These are phyloP conservation scores for Naganishia sp. DNA, from an alignment of 1,284 basidiomycete genomes.

Conservation along the genomic window DNA sequence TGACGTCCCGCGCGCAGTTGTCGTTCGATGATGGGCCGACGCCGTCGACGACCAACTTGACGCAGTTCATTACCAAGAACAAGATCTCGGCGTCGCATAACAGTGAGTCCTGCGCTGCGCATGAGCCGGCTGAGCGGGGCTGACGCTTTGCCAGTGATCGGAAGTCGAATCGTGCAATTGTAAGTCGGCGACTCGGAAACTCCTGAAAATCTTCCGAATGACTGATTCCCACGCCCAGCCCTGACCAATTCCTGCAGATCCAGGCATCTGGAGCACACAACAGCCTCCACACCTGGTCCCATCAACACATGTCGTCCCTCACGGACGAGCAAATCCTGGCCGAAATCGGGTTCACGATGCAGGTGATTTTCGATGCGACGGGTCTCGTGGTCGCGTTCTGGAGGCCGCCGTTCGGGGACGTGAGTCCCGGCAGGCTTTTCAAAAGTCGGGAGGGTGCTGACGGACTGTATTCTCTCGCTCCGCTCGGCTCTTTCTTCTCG, in stretches of 20 bases:
- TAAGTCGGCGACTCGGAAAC: conserved; percentile 17
- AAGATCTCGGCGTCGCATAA: conserved; percentile 62
- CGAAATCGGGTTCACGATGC: conserved; percentile 58
- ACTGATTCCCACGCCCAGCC: conserved; percentile 15
- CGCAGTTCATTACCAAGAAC: conserved; percentile 57
- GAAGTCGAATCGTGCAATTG: conserved; percentile 46
- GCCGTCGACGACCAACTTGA: conserved; percentile 55
- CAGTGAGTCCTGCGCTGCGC: conserved; percentile 25
- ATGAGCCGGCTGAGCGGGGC: conserved; percentile 53
- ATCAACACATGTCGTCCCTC: conserved; percentile 57
- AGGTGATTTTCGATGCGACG: conserved; percentile 51
- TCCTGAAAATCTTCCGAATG: conserved; percentile 32
- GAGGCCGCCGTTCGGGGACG: conserved; percentile 37
- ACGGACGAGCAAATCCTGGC: conserved; percentile 60
- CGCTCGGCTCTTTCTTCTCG: conserved; percentile 34
- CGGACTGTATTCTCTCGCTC: not conserved
- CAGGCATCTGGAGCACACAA: conserved; percentile 12
- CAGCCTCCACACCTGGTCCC: conserved; percentile 50
- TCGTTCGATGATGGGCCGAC: conserved; percentile 59
- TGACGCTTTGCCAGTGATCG: conserved; percentile 53
- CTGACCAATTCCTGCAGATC: conserved; percentile 27
- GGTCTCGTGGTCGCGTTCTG: conserved; percentile 51
- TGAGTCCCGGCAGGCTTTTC: not conserved
- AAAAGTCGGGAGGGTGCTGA: no score
- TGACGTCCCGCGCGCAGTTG: conserved; percentile 22